phyloP scores from a whole-genome alignment of 805 yeast species.

The Saccharomycopsis javanensis region DNA sequence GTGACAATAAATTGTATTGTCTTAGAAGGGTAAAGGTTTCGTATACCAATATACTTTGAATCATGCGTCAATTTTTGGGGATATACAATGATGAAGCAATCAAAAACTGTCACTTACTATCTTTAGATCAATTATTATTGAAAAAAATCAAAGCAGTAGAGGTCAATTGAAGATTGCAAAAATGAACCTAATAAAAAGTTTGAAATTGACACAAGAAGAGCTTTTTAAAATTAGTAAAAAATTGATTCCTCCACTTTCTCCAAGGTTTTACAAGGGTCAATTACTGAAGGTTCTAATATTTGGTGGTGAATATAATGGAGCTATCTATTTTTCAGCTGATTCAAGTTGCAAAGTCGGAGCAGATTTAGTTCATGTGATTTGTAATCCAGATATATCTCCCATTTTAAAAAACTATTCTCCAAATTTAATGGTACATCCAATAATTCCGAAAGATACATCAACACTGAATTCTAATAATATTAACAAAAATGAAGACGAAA shows the following conservation, averaged over 20 bases:
- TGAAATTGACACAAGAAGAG: slow-evolving; percentile 2
- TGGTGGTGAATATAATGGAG: slow-evolving; percentile 97
- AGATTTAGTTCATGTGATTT: slow-evolving; percentile 83
- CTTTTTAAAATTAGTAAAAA: background rate
- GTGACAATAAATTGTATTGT: too few species aligned
- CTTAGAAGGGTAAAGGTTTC: too few species aligned
- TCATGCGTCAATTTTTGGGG: too few species aligned
- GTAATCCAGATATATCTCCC: slow-evolving; percentile 68
- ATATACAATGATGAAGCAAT: too few species aligned
- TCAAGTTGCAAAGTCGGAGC: slow-evolving; percentile 80
- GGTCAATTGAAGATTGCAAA: background rate
- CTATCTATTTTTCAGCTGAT: slow-evolving; percentile 85
- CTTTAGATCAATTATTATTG: background rate
- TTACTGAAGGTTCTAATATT: slow-evolving; percentile 76
- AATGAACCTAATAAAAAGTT: background rate
- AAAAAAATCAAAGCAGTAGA: too few species aligned
- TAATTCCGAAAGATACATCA: slow-evolving; percentile 36
- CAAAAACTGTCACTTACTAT: background rate
- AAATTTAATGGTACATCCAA: slow-evolving; percentile 94
- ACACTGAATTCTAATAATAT: slow-evolving; percentile 20
- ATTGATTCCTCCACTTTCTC: slow-evolving; percentile 67
- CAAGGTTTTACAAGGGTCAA: slow-evolving; percentile 81
- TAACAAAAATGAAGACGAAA: slow-evolving; percentile 28
- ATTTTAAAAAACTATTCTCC: slow-evolving; percentile 86
- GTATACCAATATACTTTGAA: too few species aligned